Conservation (phyloP, 169 alveolate species). For the Prorocentrum cordatum region DNA sequence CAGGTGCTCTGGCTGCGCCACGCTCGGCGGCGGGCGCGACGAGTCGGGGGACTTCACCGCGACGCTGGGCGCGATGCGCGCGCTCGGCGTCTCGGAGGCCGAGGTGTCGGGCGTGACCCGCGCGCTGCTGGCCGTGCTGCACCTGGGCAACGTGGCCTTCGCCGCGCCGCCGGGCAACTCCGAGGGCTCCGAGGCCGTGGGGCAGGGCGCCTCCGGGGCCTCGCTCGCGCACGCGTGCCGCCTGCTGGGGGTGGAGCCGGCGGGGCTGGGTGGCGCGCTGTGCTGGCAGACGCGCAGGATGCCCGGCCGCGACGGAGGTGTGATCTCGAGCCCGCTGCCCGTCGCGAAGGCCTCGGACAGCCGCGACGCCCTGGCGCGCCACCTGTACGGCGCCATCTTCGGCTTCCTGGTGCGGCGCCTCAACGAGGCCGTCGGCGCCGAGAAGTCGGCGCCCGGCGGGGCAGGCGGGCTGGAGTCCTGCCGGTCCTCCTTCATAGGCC, state of each 20-base stretch:
- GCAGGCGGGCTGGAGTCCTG: not conserved
- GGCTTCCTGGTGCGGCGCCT: conserved; percentile 89
- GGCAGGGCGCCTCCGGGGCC: not conserved
- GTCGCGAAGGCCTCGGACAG: conserved; percentile 77
- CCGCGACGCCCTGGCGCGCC: conserved; percentile 79
- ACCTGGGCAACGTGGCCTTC: conserved; percentile 84
- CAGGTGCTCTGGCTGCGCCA: not conserved
- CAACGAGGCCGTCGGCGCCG: conserved; percentile 84
- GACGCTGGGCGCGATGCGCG: conserved; percentile 73
- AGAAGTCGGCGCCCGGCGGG: conserved; percentile 63
- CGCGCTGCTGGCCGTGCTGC: conserved; percentile 80
- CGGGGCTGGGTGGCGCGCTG: conserved; percentile 72
- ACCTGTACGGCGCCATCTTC: conserved; percentile 91
- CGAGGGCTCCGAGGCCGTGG: conserved; percentile 35
- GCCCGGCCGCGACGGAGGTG: conserved; percentile 25
- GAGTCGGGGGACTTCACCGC: conserved; percentile 73
- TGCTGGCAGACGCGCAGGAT: conserved; percentile 74
- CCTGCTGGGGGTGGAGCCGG: conserved; percentile 74
- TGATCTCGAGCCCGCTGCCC: conserved; percentile 78
- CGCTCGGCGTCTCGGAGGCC: conserved; percentile 77
- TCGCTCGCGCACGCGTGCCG: conserved; percentile 72
- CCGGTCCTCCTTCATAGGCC: conserved; percentile 81
- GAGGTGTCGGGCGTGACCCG: conserved; percentile 75
- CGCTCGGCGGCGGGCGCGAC: not conserved
- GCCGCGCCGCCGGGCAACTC: conserved; percentile 72